A percentile compares a stretch with the other conserved stretches of the same genome.
These are phyloP conservation scores for Ascocoryne sarcoides DNA, from an alignment of 2,329 filamentous ascomycete species.

Conservation along the genomic window DNA sequence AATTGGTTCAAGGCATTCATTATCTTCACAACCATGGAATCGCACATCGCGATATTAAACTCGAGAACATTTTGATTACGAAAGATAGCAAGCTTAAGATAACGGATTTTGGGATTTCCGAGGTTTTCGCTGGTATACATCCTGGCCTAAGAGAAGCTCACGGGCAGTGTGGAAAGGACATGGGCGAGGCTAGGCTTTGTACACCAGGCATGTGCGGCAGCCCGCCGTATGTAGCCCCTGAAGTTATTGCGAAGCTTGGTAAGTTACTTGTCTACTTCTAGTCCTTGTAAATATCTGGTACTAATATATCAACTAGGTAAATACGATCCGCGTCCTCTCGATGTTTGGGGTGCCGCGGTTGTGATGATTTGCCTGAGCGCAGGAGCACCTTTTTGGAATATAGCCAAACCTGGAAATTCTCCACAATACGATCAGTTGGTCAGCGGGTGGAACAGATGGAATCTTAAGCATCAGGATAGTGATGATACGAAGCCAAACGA, in stretches of 20 bases:
- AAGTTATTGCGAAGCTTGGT: constrained; percentile 62
- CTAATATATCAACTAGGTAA: constrained; percentile 29
- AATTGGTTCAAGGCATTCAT: constrained; percentile 70
- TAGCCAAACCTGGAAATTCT: constrained; percentile 45
- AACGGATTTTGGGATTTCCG: constrained; percentile 83
- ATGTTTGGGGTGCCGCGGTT: constrained; percentile 80
- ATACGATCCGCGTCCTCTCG: constrained; percentile 70
- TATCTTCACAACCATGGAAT: constrained; percentile 80
- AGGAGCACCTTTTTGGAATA: constrained; percentile 65
- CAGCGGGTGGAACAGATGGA: constrained; percentile 60
- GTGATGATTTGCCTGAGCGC: constrained; percentile 73
- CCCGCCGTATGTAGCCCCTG: constrained; percentile 78
- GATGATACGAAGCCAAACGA: constrained; percentile 32
- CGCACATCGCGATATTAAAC: constrained; percentile 84
- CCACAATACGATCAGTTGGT: constrained; percentile 55
- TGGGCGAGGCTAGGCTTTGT: constrained; percentile 63
- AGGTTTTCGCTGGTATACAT: constrained; percentile 76
- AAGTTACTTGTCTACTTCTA: constrained; percentile 24
- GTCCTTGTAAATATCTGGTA: neutral
- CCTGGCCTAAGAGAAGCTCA: constrained; percentile 66
- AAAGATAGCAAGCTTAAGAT: constrained; percentile 79
- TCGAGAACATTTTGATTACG: constrained; percentile 76
- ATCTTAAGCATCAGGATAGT: constrained; percentile 43
- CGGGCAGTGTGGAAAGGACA: constrained; percentile 64
- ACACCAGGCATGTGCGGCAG: constrained; percentile 77